phyloP scores from a whole-genome alignment of 331 rosid species.

The Malus hybrid region DNA sequence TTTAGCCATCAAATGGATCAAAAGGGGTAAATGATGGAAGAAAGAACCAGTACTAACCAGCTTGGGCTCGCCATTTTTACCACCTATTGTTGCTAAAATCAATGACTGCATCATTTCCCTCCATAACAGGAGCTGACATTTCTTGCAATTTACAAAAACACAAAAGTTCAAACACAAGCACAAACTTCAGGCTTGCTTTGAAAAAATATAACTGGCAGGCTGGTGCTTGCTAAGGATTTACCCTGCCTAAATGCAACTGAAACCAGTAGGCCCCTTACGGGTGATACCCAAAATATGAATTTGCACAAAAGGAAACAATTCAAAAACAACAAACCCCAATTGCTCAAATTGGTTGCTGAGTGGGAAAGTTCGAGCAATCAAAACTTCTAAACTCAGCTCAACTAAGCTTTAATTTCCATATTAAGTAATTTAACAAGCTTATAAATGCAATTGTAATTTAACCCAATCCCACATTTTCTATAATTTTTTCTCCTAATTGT shows the following conservation, averaged over 20 bases:
- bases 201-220: not conserved
- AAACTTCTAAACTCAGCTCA: not conserved
- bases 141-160: conserved; percentile 52
- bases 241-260: not conserved
- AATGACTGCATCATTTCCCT: conserved; percentile 76
- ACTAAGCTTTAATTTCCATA: too few species aligned
- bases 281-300: not conserved
- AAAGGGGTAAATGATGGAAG: not conserved
- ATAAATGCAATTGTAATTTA: too few species aligned
- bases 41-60: conserved; percentile 37
- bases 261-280: not conserved
- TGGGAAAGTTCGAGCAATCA: not conserved
- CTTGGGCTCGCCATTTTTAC: conserved; percentile 96
- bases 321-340: not conserved
- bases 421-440: too few species aligned
- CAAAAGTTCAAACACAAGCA: not conserved
- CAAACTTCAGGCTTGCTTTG: not conserved
- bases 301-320: not conserved
- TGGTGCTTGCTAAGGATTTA: conserved; percentile 6
- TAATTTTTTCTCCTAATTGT: too few species aligned
- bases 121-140: conserved; percentile 60
- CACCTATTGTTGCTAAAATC: conserved; percentile 94
- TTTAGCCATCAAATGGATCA: not conserved
- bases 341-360: not conserved
- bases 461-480: too few species aligned